phyloP scores from a whole-genome alignment of 768 basidiomycete genomes.

The Rossbeevera mucosa region DNA sequence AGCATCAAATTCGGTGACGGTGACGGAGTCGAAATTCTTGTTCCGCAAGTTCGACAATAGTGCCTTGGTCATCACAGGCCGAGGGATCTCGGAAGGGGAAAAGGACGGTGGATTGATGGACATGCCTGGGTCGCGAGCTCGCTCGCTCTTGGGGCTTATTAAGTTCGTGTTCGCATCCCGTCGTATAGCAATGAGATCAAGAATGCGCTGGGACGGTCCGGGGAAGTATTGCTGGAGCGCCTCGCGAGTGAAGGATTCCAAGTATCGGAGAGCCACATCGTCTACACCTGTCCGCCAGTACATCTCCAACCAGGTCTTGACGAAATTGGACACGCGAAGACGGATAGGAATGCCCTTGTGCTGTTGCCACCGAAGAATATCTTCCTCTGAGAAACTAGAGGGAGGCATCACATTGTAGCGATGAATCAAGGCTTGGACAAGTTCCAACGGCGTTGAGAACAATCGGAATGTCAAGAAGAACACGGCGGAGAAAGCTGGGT shows the following conservation, averaged over 20 bases:
- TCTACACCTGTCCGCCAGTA: conserved; percentile 85
- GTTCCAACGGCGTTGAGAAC: conserved; percentile 73
- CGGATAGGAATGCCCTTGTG: conserved; percentile 87
- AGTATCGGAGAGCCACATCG: conserved; percentile 51
- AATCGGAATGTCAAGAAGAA: conserved; percentile 96
- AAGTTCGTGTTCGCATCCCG: conserved; percentile 43
- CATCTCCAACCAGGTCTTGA: conserved; percentile 90
- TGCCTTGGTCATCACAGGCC: conserved; percentile 80
- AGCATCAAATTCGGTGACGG: conserved; percentile 87
- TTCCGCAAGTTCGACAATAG: conserved; percentile 64
- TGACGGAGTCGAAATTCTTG: conserved; percentile 57
- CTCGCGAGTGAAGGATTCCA: conserved; percentile 59
- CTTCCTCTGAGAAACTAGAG: conserved; percentile 48
- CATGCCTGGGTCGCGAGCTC: conserved; percentile 72
- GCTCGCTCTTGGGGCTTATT: conserved; percentile 56
- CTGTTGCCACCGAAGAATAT: conserved; percentile 75
- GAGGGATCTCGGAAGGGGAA: conserved; percentile 65
- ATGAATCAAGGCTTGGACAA: conserved; percentile 70
- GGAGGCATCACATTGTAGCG: conserved; percentile 83
- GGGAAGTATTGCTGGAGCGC: conserved; percentile 61
- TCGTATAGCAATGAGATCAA: conserved; percentile 61
- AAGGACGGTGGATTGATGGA: conserved; percentile 58
- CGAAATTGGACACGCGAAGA: conserved; percentile 84
- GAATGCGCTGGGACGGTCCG: conserved; percentile 65
- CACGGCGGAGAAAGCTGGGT: conserved; percentile 78